Evolutionary conservation across 345 rosid species (phyloP), one percentile per base, ranked within the genome.

Genomic region (Gossypium longicalyx): DNA sequence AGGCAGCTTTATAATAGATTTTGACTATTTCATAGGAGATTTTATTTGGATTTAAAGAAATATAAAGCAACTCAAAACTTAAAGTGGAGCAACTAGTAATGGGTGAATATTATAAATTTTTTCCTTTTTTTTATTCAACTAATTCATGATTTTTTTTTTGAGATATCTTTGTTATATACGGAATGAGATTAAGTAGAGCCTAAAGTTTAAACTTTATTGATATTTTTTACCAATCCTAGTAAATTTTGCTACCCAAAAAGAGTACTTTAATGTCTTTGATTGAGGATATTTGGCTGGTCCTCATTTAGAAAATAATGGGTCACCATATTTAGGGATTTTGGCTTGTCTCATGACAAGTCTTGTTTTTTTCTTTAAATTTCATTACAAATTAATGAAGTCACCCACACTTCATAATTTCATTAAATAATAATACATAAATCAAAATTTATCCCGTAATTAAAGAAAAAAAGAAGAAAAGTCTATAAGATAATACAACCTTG

Each of bases 211-310:
- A 19, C 51, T 9, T 70, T 54, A 2, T 3, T 1, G 13, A 19
- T 9, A 9, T 20, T 22, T 59, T 72, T 45, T 22, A 72, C 45
- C 65, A 59, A 58, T 13, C 22, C 51, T 19, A 58, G 23, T 19
- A 72, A 58, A 59, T 43, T 13, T 43, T 48, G 22, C 16, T 23
- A 59, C 56, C 54, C 4, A 2, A 15, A 49, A 52, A 59, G 22
- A 58, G 51, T 15, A 44, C 44, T 72, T 59, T 25, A 20, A 59
- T 44, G 57, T 44, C 67, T 60, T 72, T 2, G 47, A 59, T 60
- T 72, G 43, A 25, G 75, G 75, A 59, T 15, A 59, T 43, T 59
- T 59, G 65, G 45, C 60, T 72, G 41, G 20, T 72, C 52, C 7
- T 56, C 52, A 43, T 22, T 34, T 56, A 15, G 64, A 56, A 72